A percentile compares a stretch with the other conserved stretches of the same genome.
phyloP scores from a whole-genome alignment of 2,329 filamentous ascomycete genomes.

The Nemania serpens region DNA sequence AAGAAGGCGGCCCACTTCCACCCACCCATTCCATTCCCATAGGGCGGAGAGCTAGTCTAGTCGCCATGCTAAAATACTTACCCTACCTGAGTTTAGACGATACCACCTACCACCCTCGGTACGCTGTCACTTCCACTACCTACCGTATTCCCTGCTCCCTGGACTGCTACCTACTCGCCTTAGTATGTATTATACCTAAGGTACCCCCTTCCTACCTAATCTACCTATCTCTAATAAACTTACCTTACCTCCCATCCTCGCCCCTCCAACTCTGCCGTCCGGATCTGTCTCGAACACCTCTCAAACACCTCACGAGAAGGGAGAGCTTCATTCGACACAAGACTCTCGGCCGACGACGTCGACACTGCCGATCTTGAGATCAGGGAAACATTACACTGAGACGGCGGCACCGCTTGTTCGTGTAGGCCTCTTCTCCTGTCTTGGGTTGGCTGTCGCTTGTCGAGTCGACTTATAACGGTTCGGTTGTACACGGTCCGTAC shows the following conservation, averaged over 20 bases:
- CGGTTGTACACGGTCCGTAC: not conserved
- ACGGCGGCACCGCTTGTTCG: constrained; percentile 12
- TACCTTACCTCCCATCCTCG: constrained; percentile 10
- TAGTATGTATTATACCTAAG: not conserved
- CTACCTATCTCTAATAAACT: constrained; percentile 17
- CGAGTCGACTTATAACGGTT: constrained; percentile 1
- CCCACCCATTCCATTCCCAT: constrained; percentile 22
- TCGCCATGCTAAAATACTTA: not conserved
- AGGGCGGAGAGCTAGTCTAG: constrained; percentile 23
- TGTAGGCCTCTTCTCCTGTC: not conserved
- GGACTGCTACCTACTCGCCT: not conserved
- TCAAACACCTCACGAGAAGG: not conserved
- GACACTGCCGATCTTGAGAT: constrained; percentile 1
- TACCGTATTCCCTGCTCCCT: not conserved
- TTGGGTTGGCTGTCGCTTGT: not conserved
- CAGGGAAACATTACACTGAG: constrained; percentile 1
- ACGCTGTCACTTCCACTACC: not conserved
- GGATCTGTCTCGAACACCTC: constrained; percentile 2
- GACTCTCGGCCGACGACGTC: not conserved
- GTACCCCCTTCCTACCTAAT: constrained; percentile 6
- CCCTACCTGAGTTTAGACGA: not conserved
- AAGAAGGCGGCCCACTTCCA: constrained; percentile 18
- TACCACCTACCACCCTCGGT: not conserved
- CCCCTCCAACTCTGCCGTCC: constrained; percentile 18
- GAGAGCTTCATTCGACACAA: not conserved